Evolutionary conservation across 2,329 filamentous ascomycete genomes (phyloP), one percentile per base, ranked within the genome.

Genomic region (Orbilia blumenaviensis): DNA sequence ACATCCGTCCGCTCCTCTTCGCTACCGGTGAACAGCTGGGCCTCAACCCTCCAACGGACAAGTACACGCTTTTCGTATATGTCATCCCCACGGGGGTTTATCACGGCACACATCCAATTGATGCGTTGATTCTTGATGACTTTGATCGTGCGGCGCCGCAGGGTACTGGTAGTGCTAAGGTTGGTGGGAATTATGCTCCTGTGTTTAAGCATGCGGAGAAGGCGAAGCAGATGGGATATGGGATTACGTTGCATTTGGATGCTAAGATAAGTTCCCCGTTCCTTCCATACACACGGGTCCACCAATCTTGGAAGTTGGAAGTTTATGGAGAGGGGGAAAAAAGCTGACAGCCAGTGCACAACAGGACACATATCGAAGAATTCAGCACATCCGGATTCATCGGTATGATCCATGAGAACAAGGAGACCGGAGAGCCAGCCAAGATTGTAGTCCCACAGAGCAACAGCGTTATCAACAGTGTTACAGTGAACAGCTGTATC

Each of bases 351-450:
- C 32, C 63, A 84, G 95, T 92, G 82, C 89, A 90, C 81, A 92
- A 88, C 8, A 88, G 94, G 80, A 90, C 89, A 74, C 93, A 96
- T 82, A 88, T 99, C 77, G 94, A 99, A 81, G 94, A 99, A 86
- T 99, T 98, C 82, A 95, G 91, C 79, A 98, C 95, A 0, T 94
- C 91, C 78, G 94, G 93, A 0, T 98, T 99, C 83, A 91, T 98
- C 78, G 95, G 93, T 2, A 91, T 92, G 4, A 86, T 87, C 79
- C 86, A 87, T 66, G 71, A 58, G 56, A 85, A 89, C 46, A 88
- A 86, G 2, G 86, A 86, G 1, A 79, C 80, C 6, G 83, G 81
- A 27, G 84, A 85, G 3, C 83, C 87, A 29, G 85, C 91, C 9
- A 94, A 91, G 6, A 85, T 98, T 1, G 89, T 95, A 3, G 90